Evolutionary conservation across 805 yeast species (phyloP).

Genomic region (Cyberlindnera euphorbiae): DNA sequence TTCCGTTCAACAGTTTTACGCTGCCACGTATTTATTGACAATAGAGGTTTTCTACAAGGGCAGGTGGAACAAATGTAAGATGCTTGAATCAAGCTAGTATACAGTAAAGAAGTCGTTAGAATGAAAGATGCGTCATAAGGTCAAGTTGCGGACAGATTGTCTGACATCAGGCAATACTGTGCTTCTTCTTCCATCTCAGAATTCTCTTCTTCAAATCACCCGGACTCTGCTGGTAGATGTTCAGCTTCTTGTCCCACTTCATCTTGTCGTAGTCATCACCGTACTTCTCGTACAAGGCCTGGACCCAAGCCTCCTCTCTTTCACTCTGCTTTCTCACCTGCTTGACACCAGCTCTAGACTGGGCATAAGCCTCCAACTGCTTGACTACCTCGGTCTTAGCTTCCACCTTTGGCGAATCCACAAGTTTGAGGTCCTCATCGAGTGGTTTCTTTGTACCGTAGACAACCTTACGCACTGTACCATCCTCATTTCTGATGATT

Average conservation of each 20-base stretch:
- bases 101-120: too few species aligned
- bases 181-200: slow-evolving; percentile 57
- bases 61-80: too few species aligned
- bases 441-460: slow-evolving; percentile 58
- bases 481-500: slow-evolving; percentile 63
- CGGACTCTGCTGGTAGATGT: slow-evolving; percentile 76
- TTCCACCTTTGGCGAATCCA: slow-evolving; percentile 28
- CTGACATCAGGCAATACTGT: slow-evolving; percentile 27
- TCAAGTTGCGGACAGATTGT: not conserved
- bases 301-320: slow-evolving; percentile 74
- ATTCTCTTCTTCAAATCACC: slow-evolving; percentile 78
- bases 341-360: slow-evolving; percentile 31
- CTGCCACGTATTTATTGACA: not conserved
- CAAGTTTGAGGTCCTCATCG: slow-evolving; percentile 30
- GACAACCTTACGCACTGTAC: slow-evolving; percentile 59
- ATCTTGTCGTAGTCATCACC: slow-evolving; percentile 86
- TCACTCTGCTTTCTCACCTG: slow-evolving; percentile 56
- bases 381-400: slow-evolving; percentile 54
- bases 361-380: slow-evolving; percentile 62
- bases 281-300: slow-evolving; percentile 59
- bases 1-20: not conserved
- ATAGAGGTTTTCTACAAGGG: too few species aligned
- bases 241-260: slow-evolving; percentile 88
- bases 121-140: too few species aligned
- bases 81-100: too few species aligned